Evolutionary conservation across 345 rosid species (phyloP), one percentile per base, ranked within the genome.

Genomic region (Salix exigua): DNA sequence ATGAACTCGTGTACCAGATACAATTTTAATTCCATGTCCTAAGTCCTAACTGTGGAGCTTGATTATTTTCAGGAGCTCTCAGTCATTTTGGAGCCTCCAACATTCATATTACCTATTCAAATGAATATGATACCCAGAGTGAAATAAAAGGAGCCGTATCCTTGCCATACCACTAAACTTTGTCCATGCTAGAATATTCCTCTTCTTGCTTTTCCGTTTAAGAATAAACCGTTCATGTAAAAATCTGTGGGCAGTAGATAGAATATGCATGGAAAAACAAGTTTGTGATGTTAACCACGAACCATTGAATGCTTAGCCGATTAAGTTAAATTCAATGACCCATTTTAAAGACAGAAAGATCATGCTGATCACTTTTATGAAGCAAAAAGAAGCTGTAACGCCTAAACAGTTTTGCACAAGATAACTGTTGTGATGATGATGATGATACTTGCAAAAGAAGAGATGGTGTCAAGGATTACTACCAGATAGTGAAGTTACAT

Each of bases 401-500:
- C 68, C 38, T 16, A 16, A 7, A 23, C 21, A 9, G 9, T 60
- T 60, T 37, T 11, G 21, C 21, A 16, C 1, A 33, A 6, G 23
- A 17, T 16, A 30, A 28, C 68, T 17, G 13, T 58, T n/a, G 7
- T 16, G 38, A 37, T 55, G 2, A 31, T 31, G 4, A 31, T 31
- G 4, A 31, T 31, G 4, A 31, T 25, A 69, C 30, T 60, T 11
- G 46, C 14, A 48, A 31, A n/a, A 63, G 46, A 51, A 46, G 55
- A 31, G 2, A 26, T 19, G 67, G n/a, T 38, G 28, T 17, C 48
- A 30, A 78, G 40, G 51, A 75, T 63, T 73, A 48, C 26, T 76
- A 68, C 64, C 53, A 70, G 63, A 70, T 75, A 62, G 80, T 33
- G 78, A 75, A 65, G 50, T 63, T 53, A 71, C 37, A 71, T 74